Conservation (phyloP, 441 rosid species). For the Pelargonium fulgidum region DNA sequence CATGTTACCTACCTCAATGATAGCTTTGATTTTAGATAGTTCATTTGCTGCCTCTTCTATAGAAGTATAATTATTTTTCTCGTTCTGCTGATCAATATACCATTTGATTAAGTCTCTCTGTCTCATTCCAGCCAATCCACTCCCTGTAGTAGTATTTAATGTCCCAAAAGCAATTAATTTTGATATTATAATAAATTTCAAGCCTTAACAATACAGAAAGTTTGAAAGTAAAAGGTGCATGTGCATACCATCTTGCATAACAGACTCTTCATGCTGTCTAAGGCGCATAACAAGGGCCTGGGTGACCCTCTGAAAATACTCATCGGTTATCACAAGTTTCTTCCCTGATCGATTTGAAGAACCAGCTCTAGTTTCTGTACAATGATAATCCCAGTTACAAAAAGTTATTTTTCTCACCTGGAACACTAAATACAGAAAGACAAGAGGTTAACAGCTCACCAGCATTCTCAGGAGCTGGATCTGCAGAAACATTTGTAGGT, state of each 20-base stretch:
- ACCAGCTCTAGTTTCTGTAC: constrained; percentile 41
- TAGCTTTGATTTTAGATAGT: constrained; percentile 56
- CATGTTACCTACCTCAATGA: constrained; percentile 57
- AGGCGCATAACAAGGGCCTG: constrained; percentile 77
- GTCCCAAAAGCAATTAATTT: constrained; percentile 8
- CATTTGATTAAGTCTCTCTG: constrained; percentile 74
- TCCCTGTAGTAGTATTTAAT: constrained; percentile 32
- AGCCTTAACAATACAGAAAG: background rate
- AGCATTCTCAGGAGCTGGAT: constrained; percentile 38
- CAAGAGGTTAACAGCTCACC: constrained; percentile 34
- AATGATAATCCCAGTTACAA: constrained; percentile 3
- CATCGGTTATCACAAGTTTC: constrained; percentile 64
- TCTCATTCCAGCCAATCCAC: constrained; percentile 72
- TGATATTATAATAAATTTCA: background rate
- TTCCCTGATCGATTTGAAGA: constrained; percentile 30
- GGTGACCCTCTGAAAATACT: constrained; percentile 74
- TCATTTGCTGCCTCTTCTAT: constrained; percentile 61
- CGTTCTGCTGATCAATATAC: constrained; percentile 85
- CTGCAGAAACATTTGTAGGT: constrained; percentile 36
- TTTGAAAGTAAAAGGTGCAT: background rate
- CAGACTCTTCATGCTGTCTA: constrained; percentile 82
- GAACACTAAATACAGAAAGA: constrained; percentile 10
- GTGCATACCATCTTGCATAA: constrained; percentile 51
- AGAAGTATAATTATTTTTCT: constrained; percentile 67
- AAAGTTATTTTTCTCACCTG: constrained; percentile 13